Conservation (phyloP, 331 rosid species). For the Rosa hybrid region DNA sequence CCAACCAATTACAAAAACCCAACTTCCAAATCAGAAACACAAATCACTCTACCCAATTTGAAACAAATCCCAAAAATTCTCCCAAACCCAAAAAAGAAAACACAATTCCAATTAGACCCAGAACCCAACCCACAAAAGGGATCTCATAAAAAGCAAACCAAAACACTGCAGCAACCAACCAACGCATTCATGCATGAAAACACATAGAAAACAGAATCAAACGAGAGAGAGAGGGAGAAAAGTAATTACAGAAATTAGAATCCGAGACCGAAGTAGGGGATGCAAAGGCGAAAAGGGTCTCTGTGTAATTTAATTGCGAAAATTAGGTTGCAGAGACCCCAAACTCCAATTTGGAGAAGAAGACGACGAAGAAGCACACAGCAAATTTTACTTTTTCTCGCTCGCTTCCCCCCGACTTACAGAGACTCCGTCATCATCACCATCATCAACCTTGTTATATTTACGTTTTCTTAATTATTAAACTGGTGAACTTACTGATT, state of each 20-base stretch:
- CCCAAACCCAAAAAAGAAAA: neutral
- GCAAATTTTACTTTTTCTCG: neutral
- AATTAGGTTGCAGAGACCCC: neutral
- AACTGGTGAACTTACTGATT: neutral
- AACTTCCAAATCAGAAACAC: neutral
- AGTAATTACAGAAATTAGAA: neutral
- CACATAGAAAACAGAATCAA: neutral
- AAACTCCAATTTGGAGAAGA: slow-evolving; percentile 1
- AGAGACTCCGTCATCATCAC: neutral
- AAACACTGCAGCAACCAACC: neutral
- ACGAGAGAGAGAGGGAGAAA: neutral
- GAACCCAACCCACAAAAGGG: neutral
- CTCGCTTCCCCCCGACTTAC: neutral
- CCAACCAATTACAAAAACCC: neutral
- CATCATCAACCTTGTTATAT: slow-evolving; percentile 2
- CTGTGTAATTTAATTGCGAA: slow-evolving; percentile 5
- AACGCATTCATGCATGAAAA: neutral
- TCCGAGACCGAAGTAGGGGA: neutral
- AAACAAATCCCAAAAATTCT: slow-evolving; percentile 2
- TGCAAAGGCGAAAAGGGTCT: slow-evolving; percentile 11
- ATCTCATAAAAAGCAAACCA: neutral
- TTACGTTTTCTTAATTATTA: neutral
- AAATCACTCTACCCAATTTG: neutral
- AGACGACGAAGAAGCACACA: neutral
- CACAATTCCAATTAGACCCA: slow-evolving; percentile 10